Base-by-base conservation (phyloP, 169 alveolate species). In the Plasmodium coatneyi region DNA sequence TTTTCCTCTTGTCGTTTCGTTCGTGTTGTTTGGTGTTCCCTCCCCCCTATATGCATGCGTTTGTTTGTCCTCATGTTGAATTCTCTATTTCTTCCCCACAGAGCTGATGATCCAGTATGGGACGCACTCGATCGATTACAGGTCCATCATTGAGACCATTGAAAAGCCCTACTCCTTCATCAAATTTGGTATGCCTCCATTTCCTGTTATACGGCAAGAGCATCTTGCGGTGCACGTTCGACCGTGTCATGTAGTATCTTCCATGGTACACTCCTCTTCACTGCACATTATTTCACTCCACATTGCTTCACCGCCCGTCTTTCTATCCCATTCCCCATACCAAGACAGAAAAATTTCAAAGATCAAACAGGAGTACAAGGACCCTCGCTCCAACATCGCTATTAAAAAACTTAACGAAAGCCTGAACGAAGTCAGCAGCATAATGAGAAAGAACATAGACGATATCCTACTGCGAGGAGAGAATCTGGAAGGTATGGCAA, bases 391-490 rank as follows among this genome's bases (percentile, higher is more conserved):
- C 46, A 92, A 80, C 71, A 93, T 94, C 71, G 95, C 97, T 9
- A 91, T 96, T 84, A 95, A 95, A 84, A 96, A 94, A 95, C 84
- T 96, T 76, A 96, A 96, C 95, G 95, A 84, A 34, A 96, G 97
- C 84, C 92, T 96, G 30, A 96, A 84, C 81, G 97, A 96, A 90
- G 97, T 96, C 66, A 96, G 97, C 41, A 84, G 92, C 66, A 96
- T 96, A 28, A 96, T 96, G 97, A 95, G 84, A 70, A 95, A 93
- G 60, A 96, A 96, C 80, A 96, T 96, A 66, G 97, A 95, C 71
- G 97, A 96, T 28, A 96, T 96, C 28, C 72, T 96, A 30, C 71
- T 92, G 71, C 92, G 97, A 9, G 97, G 97, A 6, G 97, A 96
- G 76, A 96, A 95, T 92, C 80, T 96, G 36, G 97, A 96, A 92